Percentiles rank a stretch among this genome's conserved stretches.
phyloP scores from a whole-genome alignment of 192 early-diverging fungal genomes.

The Dissophora ornata region DNA sequence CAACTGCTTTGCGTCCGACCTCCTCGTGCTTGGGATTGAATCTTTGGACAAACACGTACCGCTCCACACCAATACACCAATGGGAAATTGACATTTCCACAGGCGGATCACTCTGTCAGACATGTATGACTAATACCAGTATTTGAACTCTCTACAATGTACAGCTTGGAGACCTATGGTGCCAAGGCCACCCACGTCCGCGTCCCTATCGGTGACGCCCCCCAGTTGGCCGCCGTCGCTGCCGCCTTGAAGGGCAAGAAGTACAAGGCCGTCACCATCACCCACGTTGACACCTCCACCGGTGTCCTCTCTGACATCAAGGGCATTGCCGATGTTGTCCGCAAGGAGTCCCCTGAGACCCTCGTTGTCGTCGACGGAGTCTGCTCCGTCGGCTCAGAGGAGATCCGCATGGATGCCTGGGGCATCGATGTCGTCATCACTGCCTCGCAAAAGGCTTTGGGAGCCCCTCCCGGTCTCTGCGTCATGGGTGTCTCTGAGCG shows the following conservation, averaged over 20 bases:
- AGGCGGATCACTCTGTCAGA: no score
- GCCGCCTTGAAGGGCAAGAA: conserved; percentile 69
- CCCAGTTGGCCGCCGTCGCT: conserved; percentile 73
- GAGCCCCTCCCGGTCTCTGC: conserved; percentile 92
- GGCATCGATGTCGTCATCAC: conserved; percentile 92
- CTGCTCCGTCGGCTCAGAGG: conserved; percentile 94
- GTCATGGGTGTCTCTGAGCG: conserved; percentile 87
- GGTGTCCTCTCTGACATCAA: conserved; percentile 90
- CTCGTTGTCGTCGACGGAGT: conserved; percentile 96
- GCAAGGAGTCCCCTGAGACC: conserved; percentile 82
- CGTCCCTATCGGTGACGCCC: conserved; percentile 76
- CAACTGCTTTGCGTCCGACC: no score
- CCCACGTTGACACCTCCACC: conserved; percentile 97
- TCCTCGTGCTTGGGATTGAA: no score
- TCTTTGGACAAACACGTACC: no score
- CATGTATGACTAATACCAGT: no score
- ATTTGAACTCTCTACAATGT: no score
- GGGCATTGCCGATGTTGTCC: conserved; percentile 77
- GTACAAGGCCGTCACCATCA: conserved; percentile 91
- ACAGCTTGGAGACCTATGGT: conserved; percentile 86
- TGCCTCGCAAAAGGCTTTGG: conserved; percentile 95
- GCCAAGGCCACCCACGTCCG: conserved; percentile 84
- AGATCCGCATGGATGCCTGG: conserved; percentile 93
- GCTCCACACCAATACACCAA: no score
- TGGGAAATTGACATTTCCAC: no score